phyloP scores from a whole-genome alignment of 2,329 filamentous ascomycete genomes.

The Arthroderma uncinatum region DNA sequence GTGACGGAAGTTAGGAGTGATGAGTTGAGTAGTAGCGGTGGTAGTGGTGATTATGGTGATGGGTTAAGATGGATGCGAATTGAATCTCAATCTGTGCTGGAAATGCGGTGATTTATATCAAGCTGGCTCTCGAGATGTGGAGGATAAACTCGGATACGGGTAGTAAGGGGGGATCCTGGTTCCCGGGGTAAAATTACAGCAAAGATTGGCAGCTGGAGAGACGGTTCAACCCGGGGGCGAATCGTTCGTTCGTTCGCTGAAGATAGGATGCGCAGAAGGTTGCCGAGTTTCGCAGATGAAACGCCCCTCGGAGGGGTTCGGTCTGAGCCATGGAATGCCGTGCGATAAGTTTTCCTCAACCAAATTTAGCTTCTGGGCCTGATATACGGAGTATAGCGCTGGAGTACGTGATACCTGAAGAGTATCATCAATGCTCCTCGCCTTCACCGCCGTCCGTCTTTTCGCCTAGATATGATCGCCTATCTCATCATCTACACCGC shows the following conservation, averaged over 20 bases:
- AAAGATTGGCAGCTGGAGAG: background rate
- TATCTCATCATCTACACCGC: background rate
- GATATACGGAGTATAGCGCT: too few species aligned
- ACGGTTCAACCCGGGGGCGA: background rate
- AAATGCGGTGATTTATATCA: background rate
- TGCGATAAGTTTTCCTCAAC: background rate
- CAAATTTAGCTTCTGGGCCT: background rate
- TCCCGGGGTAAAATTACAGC: background rate
- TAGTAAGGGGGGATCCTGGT: background rate
- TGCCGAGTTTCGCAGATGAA: background rate
- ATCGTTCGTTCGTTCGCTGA: background rate
- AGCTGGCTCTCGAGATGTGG: background rate
- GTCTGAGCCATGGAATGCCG: background rate
- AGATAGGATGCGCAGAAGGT: background rate
- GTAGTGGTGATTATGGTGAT: too few species aligned
- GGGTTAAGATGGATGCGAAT: too few species aligned
- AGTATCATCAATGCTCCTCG: too few species aligned
- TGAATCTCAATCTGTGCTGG: background rate
- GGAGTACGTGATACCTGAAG: too few species aligned
- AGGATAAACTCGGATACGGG: background rate
- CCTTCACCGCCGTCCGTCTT: too few species aligned
- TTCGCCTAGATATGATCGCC: background rate
- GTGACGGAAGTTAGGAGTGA: background rate
- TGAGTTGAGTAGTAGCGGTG: too few species aligned
- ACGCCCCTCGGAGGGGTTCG: background rate